These are phyloP conservation scores for Nigrograna mackinnonii DNA, from an alignment of 2,329 filamentous ascomycete genomes.

Conservation along the genomic window DNA sequence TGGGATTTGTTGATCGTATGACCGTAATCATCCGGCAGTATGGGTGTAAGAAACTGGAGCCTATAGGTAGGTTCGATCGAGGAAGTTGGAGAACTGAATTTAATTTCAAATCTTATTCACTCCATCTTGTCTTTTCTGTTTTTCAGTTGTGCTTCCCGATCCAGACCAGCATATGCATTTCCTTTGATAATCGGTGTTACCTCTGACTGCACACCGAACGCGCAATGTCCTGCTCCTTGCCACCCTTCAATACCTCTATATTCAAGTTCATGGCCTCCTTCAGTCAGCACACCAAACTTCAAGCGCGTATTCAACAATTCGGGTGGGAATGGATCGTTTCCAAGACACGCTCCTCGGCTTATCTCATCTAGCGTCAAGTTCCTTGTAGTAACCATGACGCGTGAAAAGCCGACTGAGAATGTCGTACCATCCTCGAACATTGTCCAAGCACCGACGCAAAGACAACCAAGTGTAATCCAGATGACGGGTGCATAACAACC, in stretches of 20 bases:
- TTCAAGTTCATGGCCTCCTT: constrained; percentile 9
- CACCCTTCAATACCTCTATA: constrained; percentile 15
- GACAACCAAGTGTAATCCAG: constrained; percentile 25
- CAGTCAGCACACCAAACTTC: constrained; percentile 41
- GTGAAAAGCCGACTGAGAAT: constrained; percentile 36
- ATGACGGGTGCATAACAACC: constrained; percentile 39
- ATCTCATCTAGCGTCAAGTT: constrained; percentile 40
- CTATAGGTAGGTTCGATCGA: too few relatives aligned
- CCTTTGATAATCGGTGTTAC: constrained; percentile 1
- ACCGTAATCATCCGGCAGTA: background rate
- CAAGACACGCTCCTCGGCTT: constrained; percentile 44
- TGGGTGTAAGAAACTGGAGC: background rate
- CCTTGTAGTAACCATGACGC: constrained; percentile 38
- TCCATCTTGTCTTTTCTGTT: constrained; percentile 1
- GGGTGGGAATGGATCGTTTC: constrained; percentile 43
- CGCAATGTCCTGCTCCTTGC: constrained; percentile 27
- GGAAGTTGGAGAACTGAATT: background rate
- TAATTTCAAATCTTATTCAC: background rate
- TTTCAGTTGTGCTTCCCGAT: constrained; percentile 1
- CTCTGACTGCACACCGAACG: constrained; percentile 29
- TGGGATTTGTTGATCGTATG: constrained; percentile 25
- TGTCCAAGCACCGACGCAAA: constrained; percentile 28
- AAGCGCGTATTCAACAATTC: constrained; percentile 41
- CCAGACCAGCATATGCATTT: constrained; percentile 6
- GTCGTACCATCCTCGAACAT: constrained; percentile 40